A percentile compares a stretch with the other conserved stretches of the same genome.
phyloP scores from a whole-genome alignment of 2,329 filamentous ascomycete genomes.

The Paracoccidioides lutzii region DNA sequence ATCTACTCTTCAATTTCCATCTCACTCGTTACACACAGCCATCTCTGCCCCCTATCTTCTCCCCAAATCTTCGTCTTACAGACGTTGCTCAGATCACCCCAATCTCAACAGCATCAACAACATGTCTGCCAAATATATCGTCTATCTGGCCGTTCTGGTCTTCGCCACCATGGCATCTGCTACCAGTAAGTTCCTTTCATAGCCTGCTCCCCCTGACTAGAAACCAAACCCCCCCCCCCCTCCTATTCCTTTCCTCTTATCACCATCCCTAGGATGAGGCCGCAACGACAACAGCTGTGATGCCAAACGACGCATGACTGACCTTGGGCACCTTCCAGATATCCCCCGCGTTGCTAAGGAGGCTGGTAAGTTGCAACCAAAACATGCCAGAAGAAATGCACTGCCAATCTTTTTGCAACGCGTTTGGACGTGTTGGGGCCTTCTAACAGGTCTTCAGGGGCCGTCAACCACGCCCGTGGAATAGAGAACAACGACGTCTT shows the following conservation, averaged over 20 bases:
- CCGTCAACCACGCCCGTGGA: not conserved
- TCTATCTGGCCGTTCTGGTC: constrained; percentile 15
- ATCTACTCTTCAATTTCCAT: not conserved
- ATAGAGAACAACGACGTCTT: not conserved
- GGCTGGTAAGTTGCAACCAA: not conserved
- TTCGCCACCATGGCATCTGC: constrained; percentile 10
- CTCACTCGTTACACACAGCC: constrained; percentile 2
- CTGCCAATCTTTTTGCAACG: not conserved
- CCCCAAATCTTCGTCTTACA: not conserved
- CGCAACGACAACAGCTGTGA: too few species aligned
- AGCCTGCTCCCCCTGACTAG: not conserved
- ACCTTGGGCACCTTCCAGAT: not conserved
- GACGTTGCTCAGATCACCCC: constrained; percentile 3
- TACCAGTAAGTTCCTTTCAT: constrained; percentile 12
- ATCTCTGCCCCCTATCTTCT: constrained; percentile 7
- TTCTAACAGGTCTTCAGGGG: not conserved
- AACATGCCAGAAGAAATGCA: not conserved
- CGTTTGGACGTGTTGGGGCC: not conserved
- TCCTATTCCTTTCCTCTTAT: not conserved
- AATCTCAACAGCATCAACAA: constrained; percentile 1
- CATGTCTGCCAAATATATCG: constrained; percentile 10
- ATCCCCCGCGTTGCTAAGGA: not conserved
- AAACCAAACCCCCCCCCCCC: too few species aligned
- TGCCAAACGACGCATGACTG: not conserved
- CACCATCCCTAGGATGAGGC: not conserved